Base-by-base conservation (phyloP, 441 rosid species). In the Metrosideros polymorpha region DNA sequence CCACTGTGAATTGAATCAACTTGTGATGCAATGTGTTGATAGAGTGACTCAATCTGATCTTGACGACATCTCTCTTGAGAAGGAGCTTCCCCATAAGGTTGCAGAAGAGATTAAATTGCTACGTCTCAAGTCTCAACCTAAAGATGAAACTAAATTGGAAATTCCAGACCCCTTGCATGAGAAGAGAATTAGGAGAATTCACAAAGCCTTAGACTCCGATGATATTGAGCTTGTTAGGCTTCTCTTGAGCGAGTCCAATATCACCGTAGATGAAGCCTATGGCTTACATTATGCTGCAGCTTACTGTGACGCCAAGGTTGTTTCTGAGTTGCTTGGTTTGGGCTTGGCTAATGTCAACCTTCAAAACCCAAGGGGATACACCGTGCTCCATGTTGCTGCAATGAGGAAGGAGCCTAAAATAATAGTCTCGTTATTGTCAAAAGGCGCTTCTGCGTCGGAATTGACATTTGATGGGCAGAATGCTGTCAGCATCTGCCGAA, bases 201-300 rank as follows among this genome's bases (percentile, higher is more conserved):
- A 88, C 85, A 90, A 88, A 85, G 91, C 92, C 71, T 84, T 90
- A 29, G 92, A 90, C 42, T 89, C 91, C 15, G 92, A 90, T 76
- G 91, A 90, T 63, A 77, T 89, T 56, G 91, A 89, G 57, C 85
- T 89, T 51, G 83, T 89, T 63, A 82, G 49, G n/a, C 88, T 89
- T 85, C 91, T 90, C 9, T 79, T 90, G n/a, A 39, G 35, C 1
- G 91, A 90, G 86, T 90, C 92, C 13, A 45, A 82, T 39, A 82
- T 90, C 84, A 86, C 88, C n/a, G 84, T 90, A 85, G 91, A 90
- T 66, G 85, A 86, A 47, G 90, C 91, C 24, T 85, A 84, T 47
- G 91, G 91, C 57, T 91, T 90, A 51, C 92, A 90, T 87, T 90
- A 90, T 57, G 91, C 90, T 55, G 89, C 86, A 6, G 92, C 92